Conservation (phyloP, 1,284 basidiomycete species). For the Kwoniella shivajii region DNA sequence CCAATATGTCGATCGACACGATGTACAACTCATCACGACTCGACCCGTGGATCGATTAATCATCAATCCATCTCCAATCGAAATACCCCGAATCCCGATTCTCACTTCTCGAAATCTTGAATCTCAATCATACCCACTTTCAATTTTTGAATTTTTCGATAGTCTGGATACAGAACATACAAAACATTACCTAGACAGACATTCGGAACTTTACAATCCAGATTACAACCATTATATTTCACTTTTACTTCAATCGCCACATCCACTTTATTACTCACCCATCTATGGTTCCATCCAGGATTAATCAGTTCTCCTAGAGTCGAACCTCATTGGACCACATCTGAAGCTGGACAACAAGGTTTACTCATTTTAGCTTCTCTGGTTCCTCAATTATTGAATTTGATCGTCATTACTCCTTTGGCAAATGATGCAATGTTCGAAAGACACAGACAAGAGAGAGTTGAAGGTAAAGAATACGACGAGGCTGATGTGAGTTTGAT, state of each 20-base stretch:
- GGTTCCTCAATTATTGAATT: constrained; percentile 58
- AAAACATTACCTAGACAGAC: constrained; percentile 61
- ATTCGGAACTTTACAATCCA: constrained; percentile 74
- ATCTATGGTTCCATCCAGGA: constrained; percentile 66
- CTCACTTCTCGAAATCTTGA: too few species aligned
- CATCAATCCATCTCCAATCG: not conserved
- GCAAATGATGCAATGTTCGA: constrained; percentile 63
- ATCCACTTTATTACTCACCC: constrained; percentile 62
- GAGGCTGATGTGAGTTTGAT: constrained; percentile 61
- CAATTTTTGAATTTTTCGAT: not conserved
- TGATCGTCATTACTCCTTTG: constrained; percentile 46
- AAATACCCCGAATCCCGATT: not conserved
- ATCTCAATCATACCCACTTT: not conserved
- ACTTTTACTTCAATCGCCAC: constrained; percentile 63
- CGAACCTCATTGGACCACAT: constrained; percentile 56
- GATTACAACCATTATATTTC: constrained; percentile 75
- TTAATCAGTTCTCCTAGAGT: constrained; percentile 55
- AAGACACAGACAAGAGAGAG: constrained; percentile 70
- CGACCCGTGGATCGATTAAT: not conserved
- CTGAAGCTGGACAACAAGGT: constrained; percentile 69
- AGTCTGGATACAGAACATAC: constrained; percentile 39
- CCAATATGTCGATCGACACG: too few species aligned
- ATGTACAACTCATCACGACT: too few species aligned
- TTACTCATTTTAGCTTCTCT: constrained; percentile 63
- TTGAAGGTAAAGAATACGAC: constrained; percentile 69